Evolutionary conservation across 768 basidiomycete genomes (phyloP), one percentile per base, ranked within the genome.

Genomic region (Tylopilus rubrobrunneus): DNA sequence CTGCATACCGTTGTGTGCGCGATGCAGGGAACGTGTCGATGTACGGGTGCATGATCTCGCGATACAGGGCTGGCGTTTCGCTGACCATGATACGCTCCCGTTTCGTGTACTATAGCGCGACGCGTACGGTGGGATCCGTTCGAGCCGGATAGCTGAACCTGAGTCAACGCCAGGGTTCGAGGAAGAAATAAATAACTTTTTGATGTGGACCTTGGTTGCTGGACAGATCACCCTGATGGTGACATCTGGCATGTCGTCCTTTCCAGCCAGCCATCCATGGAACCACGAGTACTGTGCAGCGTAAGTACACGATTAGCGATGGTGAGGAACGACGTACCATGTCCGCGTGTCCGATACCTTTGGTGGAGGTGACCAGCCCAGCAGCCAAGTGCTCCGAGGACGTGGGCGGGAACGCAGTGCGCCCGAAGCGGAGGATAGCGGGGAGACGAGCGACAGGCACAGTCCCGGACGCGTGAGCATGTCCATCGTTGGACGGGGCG

Each of bases 171-270:
- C 25, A 4, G 25, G 25, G 25, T 25, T 25, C 25, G 25, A 25
- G 25, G 25, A 25, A 2, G 25, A 25, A 25, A 25, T 5, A 2
- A 25, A 25, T 17, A 53, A 19, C 78, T 97, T 97, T 56, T 78
- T 79, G 53, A 98, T 85, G 64, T 98, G 94, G 4, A 86, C 82
- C 8, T 92, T 89, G 0, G 92, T 98, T 1, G 92, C 92, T 15
- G 96, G 96, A 57, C 79, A 88, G 48, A 97, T 86, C 17, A 93
- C 74, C 56, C 84, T 89, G 59, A 98, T 80, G 72, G 91, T 91
- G 53, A 93, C 73, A 60, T 97, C 94, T 2, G 84, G 79, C 3
- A 64, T 27, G 39, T 64, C 71, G 39, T 56, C 58, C 37, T 15
- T 64, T 58, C 17, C 63, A 56, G 62, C 58, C 19, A 89, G 64